Base-by-base conservation (phyloP, 129 eudicot genomes). In the Centaurea solstitialis region DNA sequence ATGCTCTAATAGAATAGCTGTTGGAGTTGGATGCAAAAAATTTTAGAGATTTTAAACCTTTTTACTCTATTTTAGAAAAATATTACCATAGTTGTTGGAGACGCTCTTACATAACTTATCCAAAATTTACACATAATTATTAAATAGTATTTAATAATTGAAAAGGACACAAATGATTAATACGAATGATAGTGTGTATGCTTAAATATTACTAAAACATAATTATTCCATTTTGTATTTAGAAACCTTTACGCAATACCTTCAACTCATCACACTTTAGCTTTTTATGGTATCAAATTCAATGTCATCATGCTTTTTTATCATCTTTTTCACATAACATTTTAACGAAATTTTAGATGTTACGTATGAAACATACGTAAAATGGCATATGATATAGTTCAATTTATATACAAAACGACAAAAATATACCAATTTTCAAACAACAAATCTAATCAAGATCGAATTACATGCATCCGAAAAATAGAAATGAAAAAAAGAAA, bases 241-340 rank as follows among this genome's bases (percentile, higher is more conserved):
- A 67, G n/a, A 83, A 77, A 71, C 69, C 79, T 83, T 83, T 77
- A 83, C 86, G 86, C 86, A 83, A 83, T 71, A 83, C 86, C 74
- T 71, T 83, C 78, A 70, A 77, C 82, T 83, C 86, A 83, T 83
- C 39, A 83, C 82, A 77, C 74, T 83, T 82, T 41, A 40, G 61
- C 82, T 76, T 82, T n/a, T 70, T 82, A 17, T 20, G 82, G 40
- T 72, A 77, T 71, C 71, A 77, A 33, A 65, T 76, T 71, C 82
- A 83, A 35, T 41, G 35, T 61, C 64, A 77, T 83, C 74, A 71
- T 83, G 76, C 69, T 83, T 72, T 57, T 28, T 41, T 72, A 71
- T 76, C 40, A 76, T 40, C 40, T 74, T 4, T 26, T 9, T 20
- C 65, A 17, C 65, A 41, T 15, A 47, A 5, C 6, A 4, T 47